phyloP scores from a whole-genome alignment of 495 filamentous ascomycete genomes.

The Echria macrotheca region DNA sequence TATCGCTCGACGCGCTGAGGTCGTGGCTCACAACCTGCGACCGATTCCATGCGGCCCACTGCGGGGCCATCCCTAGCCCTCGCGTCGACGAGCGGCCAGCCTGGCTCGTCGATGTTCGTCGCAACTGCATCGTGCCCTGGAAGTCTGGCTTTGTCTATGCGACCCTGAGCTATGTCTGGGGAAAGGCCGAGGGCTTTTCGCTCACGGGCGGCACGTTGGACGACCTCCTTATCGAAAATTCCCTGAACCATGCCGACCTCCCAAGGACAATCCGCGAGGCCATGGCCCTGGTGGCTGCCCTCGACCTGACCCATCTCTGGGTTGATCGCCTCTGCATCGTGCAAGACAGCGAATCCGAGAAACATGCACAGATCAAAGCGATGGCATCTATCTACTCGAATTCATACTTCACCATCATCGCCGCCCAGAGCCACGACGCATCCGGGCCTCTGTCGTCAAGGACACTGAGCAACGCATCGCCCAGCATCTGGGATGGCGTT shows the following conservation, averaged over 20 bases:
- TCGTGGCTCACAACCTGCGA: constrained; percentile 17
- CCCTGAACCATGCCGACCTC: constrained; percentile 4
- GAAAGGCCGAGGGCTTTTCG: constrained; percentile 3
- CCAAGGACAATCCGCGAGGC: constrained; percentile 26
- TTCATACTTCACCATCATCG: constrained; percentile 30
- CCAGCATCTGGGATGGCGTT: neutral
- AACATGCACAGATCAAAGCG: constrained; percentile 21
- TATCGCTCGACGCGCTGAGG: constrained; percentile 8
- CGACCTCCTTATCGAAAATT: neutral
- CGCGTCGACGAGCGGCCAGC: neutral
- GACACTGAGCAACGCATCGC: neutral
- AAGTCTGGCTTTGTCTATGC: constrained; percentile 5
- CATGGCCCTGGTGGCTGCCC: constrained; percentile 14
- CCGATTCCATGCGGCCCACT: constrained; percentile 10
- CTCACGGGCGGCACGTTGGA: constrained; percentile 4
- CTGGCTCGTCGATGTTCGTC: constrained; percentile 15
- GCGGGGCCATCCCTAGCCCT: neutral
- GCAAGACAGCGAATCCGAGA: constrained; percentile 25
- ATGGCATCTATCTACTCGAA: constrained; percentile 34
- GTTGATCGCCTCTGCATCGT: constrained; percentile 34
- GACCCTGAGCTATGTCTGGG: constrained; percentile 26
- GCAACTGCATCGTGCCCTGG: constrained; percentile 11
- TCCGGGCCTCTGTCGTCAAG: constrained; percentile 5
- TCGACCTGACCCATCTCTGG: constrained; percentile 28
- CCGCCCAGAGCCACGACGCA: constrained; percentile 16